phyloP scores from a whole-genome alignment of 495 filamentous ascomycete genomes.

The Apodospora peruviana region DNA sequence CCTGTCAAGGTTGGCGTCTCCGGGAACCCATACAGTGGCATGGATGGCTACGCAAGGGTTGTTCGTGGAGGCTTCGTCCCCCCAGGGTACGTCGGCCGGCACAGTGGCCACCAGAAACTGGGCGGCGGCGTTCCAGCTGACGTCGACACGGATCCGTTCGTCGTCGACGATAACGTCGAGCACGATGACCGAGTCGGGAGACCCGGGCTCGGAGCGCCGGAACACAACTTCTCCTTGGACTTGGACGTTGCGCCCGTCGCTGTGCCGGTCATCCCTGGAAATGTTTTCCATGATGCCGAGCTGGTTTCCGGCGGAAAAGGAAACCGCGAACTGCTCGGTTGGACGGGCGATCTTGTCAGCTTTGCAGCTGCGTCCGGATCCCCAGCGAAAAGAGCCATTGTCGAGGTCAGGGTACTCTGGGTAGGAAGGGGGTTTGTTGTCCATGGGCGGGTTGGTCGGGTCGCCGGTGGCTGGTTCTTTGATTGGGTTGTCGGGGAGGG shows the following conservation, averaged over 20 bases:
- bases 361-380: conserved; percentile 15
- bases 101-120: conserved; percentile 28
- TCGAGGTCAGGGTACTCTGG: conserved; percentile 22
- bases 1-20: conserved; percentile 17
- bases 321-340: conserved; percentile 22
- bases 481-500: neutral
- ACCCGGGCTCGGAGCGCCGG: conserved; percentile 20
- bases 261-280: conserved; percentile 10
- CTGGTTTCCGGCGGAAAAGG: conserved; percentile 23
- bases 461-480: neutral
- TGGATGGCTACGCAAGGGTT: conserved; percentile 34
- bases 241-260: conserved; percentile 16
- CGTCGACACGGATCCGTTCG: conserved; percentile 23
- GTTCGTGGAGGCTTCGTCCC: conserved; percentile 4
- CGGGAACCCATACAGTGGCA: conserved; percentile 38
- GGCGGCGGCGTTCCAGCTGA: conserved; percentile 19
- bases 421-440: too few species aligned
- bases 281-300: conserved; percentile 23
- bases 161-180: conserved; percentile 35
- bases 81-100: conserved; percentile 25
- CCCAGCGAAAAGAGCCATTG: conserved; percentile 13
- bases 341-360: conserved; percentile 22
- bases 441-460: neutral
- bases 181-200: conserved; percentile 22
- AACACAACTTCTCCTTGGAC: conserved; percentile 36